Evolutionary conservation across 2,329 filamentous ascomycete genomes (phyloP).

Genomic region (Tolypocladium paradoxum): DNA sequence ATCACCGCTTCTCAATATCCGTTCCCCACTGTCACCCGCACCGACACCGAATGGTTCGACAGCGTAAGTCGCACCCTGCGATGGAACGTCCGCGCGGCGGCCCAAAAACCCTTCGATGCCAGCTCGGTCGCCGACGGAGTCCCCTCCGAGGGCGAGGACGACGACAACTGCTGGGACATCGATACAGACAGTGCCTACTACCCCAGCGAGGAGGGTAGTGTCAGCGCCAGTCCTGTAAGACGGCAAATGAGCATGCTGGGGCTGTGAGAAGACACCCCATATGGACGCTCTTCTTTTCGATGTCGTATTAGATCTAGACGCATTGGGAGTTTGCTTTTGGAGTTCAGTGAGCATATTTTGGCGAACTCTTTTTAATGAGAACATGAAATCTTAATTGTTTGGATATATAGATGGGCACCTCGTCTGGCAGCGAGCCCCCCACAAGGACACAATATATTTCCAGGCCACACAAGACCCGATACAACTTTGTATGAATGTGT

Average conservation of each 20-base stretch:
- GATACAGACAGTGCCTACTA: slow-evolving; percentile 73
- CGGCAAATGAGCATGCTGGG: slow-evolving; percentile 66
- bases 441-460: neutral
- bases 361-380: neutral
- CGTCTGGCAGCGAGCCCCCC: neutral
- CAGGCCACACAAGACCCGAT: neutral
- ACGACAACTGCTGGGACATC: slow-evolving; percentile 74
- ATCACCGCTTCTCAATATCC: slow-evolving; percentile 94
- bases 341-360: neutral
- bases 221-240: slow-evolving; percentile 54
- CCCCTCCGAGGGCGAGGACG: slow-evolving; percentile 37
- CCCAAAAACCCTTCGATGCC: slow-evolving; percentile 78
- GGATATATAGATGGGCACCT: neutral
- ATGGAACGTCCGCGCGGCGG: slow-evolving; percentile 89
- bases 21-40: slow-evolving; percentile 89
- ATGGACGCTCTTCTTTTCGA: neutral
- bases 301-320: neutral
- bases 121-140: slow-evolving; percentile 23
- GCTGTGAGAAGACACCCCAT: slow-evolving; percentile 10
- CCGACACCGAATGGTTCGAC: slow-evolving; percentile 90
- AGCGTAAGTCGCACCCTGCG: slow-evolving; percentile 83
- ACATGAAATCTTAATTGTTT: neutral
- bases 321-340: neutral
- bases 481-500: neutral
- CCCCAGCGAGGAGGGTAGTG: slow-evolving; percentile 62